Percentiles rank a stretch among this genome's conserved stretches.
Evolutionary conservation across 108 stramenopile species (phyloP).

Genomic region (Pseudonitzschia pungens): DNA sequence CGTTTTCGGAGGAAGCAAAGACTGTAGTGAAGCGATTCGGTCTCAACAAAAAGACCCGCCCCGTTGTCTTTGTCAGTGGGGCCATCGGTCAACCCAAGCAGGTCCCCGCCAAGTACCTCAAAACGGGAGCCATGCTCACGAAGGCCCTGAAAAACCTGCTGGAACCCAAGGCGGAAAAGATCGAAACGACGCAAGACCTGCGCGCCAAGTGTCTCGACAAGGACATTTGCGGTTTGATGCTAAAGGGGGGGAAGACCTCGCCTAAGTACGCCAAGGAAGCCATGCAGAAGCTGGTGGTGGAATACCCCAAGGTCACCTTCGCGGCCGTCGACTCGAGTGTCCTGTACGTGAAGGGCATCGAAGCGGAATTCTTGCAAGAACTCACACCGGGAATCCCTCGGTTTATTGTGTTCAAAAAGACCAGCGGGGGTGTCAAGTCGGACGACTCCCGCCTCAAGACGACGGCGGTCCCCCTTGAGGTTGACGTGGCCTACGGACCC

Average conservation of each 20-base stretch:
- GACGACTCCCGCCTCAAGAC: slow-evolving; percentile 61
- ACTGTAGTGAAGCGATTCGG: slow-evolving; percentile 78
- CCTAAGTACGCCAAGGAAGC: slow-evolving; percentile 78
- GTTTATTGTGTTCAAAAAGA: slow-evolving; percentile 82
- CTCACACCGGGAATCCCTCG: slow-evolving; percentile 69
- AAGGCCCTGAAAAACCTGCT: slow-evolving; percentile 70
- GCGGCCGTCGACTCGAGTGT: slow-evolving; percentile 71
- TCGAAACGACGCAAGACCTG: slow-evolving; percentile 84
- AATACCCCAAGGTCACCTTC: slow-evolving; percentile 75
- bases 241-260: slow-evolving; percentile 73
- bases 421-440: slow-evolving; percentile 57
- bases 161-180: slow-evolving; percentile 81
- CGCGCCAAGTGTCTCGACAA: slow-evolving; percentile 81
- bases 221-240: slow-evolving; percentile 69
- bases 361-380: slow-evolving; percentile 71
- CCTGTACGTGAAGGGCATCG: slow-evolving; percentile 73
- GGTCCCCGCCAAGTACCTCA: slow-evolving; percentile 76
- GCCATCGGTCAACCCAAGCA: slow-evolving; percentile 71
- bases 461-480: slow-evolving; percentile 52
- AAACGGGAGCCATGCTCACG: slow-evolving; percentile 79
- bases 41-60: slow-evolving; percentile 68
- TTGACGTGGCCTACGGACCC: slow-evolving; percentile 53
- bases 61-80: slow-evolving; percentile 80
- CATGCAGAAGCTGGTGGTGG: slow-evolving; percentile 66
- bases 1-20: slow-evolving; percentile 53